Percentiles rank a stretch among this genome's conserved stretches.
Conservation (phyloP, 2,329 filamentous ascomycete species). For the Colletotrichum cereale region DNA sequence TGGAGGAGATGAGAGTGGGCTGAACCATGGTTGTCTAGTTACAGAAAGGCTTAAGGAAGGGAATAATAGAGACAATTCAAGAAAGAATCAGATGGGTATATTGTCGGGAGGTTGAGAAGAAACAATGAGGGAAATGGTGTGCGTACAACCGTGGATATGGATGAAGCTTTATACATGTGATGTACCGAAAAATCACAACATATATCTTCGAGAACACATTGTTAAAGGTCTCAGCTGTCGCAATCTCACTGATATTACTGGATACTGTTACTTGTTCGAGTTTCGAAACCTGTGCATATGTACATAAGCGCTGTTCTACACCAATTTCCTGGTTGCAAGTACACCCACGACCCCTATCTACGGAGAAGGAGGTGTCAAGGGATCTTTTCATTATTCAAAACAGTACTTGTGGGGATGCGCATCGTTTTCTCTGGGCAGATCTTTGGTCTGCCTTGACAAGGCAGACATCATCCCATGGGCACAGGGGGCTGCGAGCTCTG, state of each 20-base stretch:
- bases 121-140: background rate
- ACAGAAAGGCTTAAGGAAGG: accelerated
- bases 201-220: too few species aligned
- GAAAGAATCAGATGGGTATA: background rate
- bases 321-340: background rate
- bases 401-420: background rate
- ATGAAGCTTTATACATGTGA: background rate
- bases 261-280: background rate
- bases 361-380: background rate
- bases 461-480: background rate
- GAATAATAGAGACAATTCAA: background rate
- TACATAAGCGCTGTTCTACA: background rate
- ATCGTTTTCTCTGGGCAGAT: background rate
- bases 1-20: background rate
- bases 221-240: background rate
- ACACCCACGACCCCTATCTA: background rate
- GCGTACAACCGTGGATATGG: background rate
- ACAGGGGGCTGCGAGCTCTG: background rate
- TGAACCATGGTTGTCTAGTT: background rate
- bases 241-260: background rate
- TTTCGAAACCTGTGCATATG: background rate
- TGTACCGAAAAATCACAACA: background rate
- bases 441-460: background rate
- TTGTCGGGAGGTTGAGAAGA: background rate
- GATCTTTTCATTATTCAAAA: background rate